Percentiles rank a stretch among this genome's conserved stretches.
Conservation (phyloP, 2,329 filamentous ascomycete species). For the Cladosporium velox region DNA sequence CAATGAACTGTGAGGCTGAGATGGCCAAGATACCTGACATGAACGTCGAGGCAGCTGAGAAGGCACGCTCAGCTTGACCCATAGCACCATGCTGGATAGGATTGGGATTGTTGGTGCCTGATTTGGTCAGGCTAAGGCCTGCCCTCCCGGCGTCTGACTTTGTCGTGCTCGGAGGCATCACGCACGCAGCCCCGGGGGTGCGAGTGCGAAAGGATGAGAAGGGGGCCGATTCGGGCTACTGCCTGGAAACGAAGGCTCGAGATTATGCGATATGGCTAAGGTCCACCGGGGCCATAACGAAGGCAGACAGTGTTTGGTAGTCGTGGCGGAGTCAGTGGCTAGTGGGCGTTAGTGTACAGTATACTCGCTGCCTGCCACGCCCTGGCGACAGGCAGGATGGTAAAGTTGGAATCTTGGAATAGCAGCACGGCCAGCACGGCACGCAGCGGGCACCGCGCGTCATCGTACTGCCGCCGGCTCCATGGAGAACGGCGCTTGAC, state of each 20-base stretch:
- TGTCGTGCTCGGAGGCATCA: slow-evolving; percentile 8
- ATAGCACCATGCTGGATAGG: slow-evolving; percentile 48
- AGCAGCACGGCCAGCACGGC: neutral
- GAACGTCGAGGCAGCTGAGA: slow-evolving; percentile 53
- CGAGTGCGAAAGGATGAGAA: slow-evolving; percentile 1
- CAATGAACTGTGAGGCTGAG: slow-evolving; percentile 72
- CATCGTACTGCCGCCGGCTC: slow-evolving; percentile 6
- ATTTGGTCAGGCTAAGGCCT: slow-evolving; percentile 42
- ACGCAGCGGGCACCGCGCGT: slow-evolving; percentile 9
- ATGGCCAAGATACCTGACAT: slow-evolving; percentile 54
- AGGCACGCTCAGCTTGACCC: slow-evolving; percentile 52
- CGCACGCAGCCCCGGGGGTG: slow-evolving; percentile 1
- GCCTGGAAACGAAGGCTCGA: slow-evolving; percentile 5
- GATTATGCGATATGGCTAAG: slow-evolving; percentile 7
- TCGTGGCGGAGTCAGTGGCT: slow-evolving; percentile 10
- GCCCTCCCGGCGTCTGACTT: slow-evolving; percentile 20
- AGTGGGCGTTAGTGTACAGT: slow-evolving; percentile 6
- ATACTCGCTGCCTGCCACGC: slow-evolving; percentile 11
- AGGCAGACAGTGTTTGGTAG: slow-evolving; percentile 2
- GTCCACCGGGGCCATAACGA: slow-evolving; percentile 8
- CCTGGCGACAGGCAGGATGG: neutral
- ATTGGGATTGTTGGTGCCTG: slow-evolving; percentile 43
- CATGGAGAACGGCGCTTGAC: neutral
- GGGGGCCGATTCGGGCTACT: slow-evolving; percentile 3
- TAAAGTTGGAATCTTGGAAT: slow-evolving; percentile 7